Base-by-base conservation (phyloP, 495 filamentous ascomycete genomes). In the Penicillium antarcticum region DNA sequence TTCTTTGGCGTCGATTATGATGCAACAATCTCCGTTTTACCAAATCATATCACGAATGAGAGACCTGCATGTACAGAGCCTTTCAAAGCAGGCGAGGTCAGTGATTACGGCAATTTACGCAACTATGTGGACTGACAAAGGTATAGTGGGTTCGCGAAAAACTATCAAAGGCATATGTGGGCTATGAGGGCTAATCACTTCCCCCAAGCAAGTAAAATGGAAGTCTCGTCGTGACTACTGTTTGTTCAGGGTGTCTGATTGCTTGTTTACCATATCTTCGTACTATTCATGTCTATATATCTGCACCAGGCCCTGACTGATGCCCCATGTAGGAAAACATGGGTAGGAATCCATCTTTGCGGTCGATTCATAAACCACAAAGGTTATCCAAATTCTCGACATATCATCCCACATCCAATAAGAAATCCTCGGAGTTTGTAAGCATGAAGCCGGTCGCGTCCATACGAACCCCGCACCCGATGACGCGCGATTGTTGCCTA, bases 1-100 rank as follows among this genome's bases (percentile, higher is more conserved):
- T 79, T 80, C 60, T 74, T 77, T 45, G 65, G 67, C 0, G 55
- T 68, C 2, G 56, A 64, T 36, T 70, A 72, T 38, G 50, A 65
- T 41, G 56, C 61, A 0, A 69, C 62, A 0, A 53, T 70, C 1
- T 54, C 48, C 1, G 62, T 62, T 1, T 14, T 70, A 34, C 52
- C 55, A 18, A 58, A 43, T n/a, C 53, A 55, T 26, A 53, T 53
- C 5, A 52, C 59, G 1, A 34, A 37, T 10, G 49, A 62, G 3
- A 43, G 44, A n/a, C 55, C 53, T 3, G 40, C 55, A 3, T 54
- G 55, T 14, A 48, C 44, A 18, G 33, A 43, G 32, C 57, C 63
- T 5, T 61, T 69, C 31, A 65, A 63, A 19, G 63, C 60, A 16
- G 66, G 63, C 0, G 52, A 62, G 33, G 63, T 64, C 19, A 57